phyloP scores from a whole-genome alignment of 306 rosid species.

The Begonia loranthoides region DNA sequence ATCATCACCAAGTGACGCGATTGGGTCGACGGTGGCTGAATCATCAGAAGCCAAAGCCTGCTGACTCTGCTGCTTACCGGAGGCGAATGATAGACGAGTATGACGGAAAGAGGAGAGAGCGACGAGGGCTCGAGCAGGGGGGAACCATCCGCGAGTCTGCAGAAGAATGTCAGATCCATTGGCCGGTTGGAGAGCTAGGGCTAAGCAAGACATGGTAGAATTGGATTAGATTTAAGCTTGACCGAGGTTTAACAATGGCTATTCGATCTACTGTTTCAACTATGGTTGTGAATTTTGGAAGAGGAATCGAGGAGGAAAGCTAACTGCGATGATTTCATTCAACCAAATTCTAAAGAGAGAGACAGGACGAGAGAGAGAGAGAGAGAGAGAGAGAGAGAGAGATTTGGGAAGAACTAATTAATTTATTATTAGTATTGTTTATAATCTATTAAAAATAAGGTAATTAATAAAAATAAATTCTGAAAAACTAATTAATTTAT shows the following conservation, averaged over 20 bases:
- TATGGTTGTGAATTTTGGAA: no score
- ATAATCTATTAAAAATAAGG: no score
- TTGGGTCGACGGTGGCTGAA: conserved; percentile 34
- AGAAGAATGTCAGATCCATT: conserved; percentile 80
- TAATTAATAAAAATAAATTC: no score
- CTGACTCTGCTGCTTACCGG: conserved; percentile 18
- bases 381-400: no score
- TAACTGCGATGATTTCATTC: neutral
- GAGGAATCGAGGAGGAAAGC: neutral
- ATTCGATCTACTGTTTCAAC: neutral
- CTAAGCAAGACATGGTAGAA: conserved; percentile 60
- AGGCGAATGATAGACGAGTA: conserved; percentile 52
- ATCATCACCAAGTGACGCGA: conserved; percentile 68
- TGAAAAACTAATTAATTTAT: no score
- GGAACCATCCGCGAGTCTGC: conserved; percentile 95
- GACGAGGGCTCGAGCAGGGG: conserved; percentile 80
- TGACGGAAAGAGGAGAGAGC: conserved; percentile 87
- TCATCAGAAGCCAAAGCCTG: conserved; percentile 13
- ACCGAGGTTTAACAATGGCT: neutral
- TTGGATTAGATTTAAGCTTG: conserved; percentile 4
- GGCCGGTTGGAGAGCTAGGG: conserved; percentile 75
- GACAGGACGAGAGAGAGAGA: no score
- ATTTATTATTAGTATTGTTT: no score
- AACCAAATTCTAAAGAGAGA: no score
- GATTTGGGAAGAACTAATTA: no score